A percentile compares a stretch with the other conserved stretches of the same genome.
Evolutionary conservation across 768 basidiomycete genomes (phyloP).

Genomic region (Serendipita vermifera): DNA sequence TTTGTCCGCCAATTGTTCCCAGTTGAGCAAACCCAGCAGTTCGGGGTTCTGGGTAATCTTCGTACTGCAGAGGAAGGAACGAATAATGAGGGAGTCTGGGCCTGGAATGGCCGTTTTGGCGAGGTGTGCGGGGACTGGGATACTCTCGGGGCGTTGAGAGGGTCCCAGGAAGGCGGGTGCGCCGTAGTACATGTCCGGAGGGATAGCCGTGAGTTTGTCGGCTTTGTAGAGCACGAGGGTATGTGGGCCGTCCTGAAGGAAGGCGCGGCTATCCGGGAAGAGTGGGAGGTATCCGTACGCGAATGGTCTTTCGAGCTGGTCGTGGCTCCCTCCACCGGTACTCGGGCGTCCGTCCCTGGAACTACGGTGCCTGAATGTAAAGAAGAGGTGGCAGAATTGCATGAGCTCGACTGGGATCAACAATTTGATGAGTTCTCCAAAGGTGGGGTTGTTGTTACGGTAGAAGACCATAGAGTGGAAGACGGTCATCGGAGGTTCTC

Average conservation of each 20-base stretch:
- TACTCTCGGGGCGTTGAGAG: conserved; percentile 48
- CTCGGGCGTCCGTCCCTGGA: conserved; percentile 13
- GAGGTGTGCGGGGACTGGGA: conserved; percentile 45
- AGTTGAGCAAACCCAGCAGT: conserved; percentile 63
- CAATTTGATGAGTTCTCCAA: conserved; percentile 85
- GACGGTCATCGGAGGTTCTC: conserved; percentile 65
- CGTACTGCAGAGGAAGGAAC: conserved; percentile 86
- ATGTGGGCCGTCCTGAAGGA: conserved; percentile 84
- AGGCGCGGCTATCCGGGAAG: conserved; percentile 59
- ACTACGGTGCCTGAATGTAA: conserved; percentile 69
- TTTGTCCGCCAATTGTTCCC: conserved; percentile 57
- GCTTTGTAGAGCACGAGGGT: conserved; percentile 71
- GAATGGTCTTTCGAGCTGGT: conserved; percentile 58
- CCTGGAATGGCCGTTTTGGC: conserved; percentile 52
- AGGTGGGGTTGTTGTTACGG: conserved; percentile 79
- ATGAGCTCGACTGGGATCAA: conserved; percentile 53
- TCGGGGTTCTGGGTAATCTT: conserved; percentile 83
- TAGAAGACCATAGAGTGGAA: conserved; percentile 89
- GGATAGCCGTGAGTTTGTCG: conserved; percentile 50
- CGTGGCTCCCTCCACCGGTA: conserved; percentile 30
- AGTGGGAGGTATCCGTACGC: conserved; percentile 89
- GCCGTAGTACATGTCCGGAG: conserved; percentile 57
- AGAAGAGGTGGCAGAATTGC: conserved; percentile 81
- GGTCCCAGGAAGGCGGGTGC: conserved; percentile 47
- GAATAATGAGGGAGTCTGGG: conserved; percentile 65